A percentile compares a stretch with the other conserved stretches of the same genome.
Conservation (phyloP, 768 basidiomycete species). For the Gymnopilus dilepis region DNA sequence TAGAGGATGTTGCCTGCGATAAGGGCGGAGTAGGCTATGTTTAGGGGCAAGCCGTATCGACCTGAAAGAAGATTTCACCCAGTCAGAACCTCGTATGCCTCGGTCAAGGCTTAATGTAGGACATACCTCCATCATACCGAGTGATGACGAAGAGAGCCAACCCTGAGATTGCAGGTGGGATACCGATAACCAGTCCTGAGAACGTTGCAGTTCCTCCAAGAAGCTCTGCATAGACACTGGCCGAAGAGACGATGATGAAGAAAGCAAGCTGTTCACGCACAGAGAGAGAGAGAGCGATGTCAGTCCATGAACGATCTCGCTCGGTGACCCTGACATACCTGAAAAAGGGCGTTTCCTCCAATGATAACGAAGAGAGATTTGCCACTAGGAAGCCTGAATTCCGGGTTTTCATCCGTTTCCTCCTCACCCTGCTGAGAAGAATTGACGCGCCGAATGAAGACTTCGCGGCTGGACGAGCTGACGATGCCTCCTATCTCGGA, state of each 20-base stretch:
- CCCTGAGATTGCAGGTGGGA: slow-evolving; percentile 68
- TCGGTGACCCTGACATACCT: slow-evolving; percentile 23
- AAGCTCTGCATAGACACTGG: slow-evolving; percentile 63
- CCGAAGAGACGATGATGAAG: slow-evolving; percentile 73
- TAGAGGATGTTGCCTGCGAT: slow-evolving; percentile 65
- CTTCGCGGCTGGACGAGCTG: slow-evolving; percentile 15
- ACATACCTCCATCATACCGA: slow-evolving; percentile 58
- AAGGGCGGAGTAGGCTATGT: slow-evolving; percentile 56
- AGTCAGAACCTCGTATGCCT: not conserved
- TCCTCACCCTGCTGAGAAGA: slow-evolving; percentile 13
- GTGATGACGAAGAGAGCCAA: slow-evolving; percentile 61
- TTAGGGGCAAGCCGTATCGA: slow-evolving; percentile 57
- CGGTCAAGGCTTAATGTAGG: not conserved
- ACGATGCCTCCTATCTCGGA: slow-evolving; percentile 21
- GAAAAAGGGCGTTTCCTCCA: slow-evolving; percentile 34
- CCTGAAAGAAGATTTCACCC: slow-evolving; percentile 40
- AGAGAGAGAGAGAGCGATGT: no score
- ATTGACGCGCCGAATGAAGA: slow-evolving; percentile 19
- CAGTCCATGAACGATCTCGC: no score
- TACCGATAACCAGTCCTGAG: slow-evolving; percentile 70
- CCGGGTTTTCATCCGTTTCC: slow-evolving; percentile 19
- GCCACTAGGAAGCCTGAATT: slow-evolving; percentile 34
- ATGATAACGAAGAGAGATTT: slow-evolving; percentile 34
- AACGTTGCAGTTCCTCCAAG: slow-evolving; percentile 74
- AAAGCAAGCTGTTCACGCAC: slow-evolving; percentile 56